These are phyloP conservation scores for Mrakia hoshinonis DNA, from an alignment of 768 basidiomycete genomes.

Conservation along the genomic window DNA sequence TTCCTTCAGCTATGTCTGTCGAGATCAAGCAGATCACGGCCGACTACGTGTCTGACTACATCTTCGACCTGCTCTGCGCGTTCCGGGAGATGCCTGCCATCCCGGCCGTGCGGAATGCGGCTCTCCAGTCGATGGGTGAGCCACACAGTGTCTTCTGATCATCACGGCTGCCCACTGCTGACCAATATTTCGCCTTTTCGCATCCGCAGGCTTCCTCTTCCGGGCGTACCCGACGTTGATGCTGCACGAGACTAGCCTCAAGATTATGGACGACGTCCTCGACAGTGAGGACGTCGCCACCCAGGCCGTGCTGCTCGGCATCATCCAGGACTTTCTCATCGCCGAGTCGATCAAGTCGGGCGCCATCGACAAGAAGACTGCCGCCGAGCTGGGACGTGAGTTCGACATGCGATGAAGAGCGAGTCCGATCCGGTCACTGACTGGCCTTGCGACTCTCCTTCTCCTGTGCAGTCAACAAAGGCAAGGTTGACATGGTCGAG, in stretches of 20 bases:
- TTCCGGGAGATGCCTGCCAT: constrained; percentile 63
- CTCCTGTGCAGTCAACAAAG: not conserved
- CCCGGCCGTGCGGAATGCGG: constrained; percentile 54
- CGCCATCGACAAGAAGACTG: constrained; percentile 14
- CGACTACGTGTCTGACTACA: constrained; percentile 70
- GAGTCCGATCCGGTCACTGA: not conserved
- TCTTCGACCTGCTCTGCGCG: constrained; percentile 62
- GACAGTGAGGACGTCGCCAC: constrained; percentile 61
- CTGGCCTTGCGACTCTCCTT: not conserved
- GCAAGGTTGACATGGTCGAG: constrained; percentile 73
- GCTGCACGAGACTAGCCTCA: constrained; percentile 66
- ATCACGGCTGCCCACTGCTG: too few species aligned
- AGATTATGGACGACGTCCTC: constrained; percentile 86
- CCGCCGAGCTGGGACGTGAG: not conserved
- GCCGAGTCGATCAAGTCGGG: constrained; percentile 51
- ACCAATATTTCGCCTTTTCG: not conserved
- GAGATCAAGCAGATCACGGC: constrained; percentile 44
- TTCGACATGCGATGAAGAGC: not conserved
- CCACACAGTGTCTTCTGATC: too few species aligned
- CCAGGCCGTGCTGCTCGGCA: constrained; percentile 65
- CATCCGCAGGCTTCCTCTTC: constrained; percentile 70
- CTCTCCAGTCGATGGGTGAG: constrained; percentile 77
- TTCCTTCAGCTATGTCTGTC: constrained; percentile 22
- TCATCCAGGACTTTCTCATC: constrained; percentile 83
- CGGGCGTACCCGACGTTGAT: constrained; percentile 85